Conservation (phyloP, 805 yeast species). For the Sugiyamaella smithiae region DNA sequence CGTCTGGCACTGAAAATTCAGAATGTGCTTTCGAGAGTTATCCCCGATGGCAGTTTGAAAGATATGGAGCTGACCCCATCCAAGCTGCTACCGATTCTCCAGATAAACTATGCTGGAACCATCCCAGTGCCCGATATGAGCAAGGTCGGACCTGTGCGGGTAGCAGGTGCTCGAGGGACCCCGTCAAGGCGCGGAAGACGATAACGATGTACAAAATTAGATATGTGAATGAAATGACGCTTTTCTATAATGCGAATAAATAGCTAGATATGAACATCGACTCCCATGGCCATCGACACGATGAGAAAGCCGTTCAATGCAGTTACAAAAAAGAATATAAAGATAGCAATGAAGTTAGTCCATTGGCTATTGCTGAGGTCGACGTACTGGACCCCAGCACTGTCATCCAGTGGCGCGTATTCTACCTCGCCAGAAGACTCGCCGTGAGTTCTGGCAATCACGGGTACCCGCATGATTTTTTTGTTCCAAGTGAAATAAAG, state of each 20-base stretch:
- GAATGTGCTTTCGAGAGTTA: conserved; percentile 43
- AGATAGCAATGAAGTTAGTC: conserved; percentile 52
- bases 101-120: conserved; percentile 71
- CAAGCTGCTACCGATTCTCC: conserved; percentile 60
- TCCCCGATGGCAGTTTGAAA: conserved; percentile 34
- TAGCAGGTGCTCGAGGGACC: conserved; percentile 10
- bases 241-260: conserved; percentile 1
- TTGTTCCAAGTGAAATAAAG: conserved; percentile 75
- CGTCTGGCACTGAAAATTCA: conserved; percentile 34
- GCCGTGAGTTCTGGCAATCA: conserved; percentile 4
- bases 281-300: conserved; percentile 47
- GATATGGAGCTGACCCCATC: conserved; percentile 26
- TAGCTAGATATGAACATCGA: conserved; percentile 47
- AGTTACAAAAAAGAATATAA: conserved; percentile 70
- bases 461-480: conserved; percentile 53
- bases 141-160: conserved; percentile 10
- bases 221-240: background rate
- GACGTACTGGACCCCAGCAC: conserved; percentile 34
- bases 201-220: background rate
- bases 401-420: background rate
- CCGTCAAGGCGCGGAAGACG: conserved; percentile 10
- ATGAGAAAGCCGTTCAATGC: conserved; percentile 70
- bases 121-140: conserved; percentile 50
- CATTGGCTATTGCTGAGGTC: conserved; percentile 70
- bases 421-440: background rate